These are phyloP conservation scores for sorghum (Sorghum bicolor) DNA, from an alignment of 176 grass and related monocot genomes.

Conservation along the genomic window Sorghum_bicolor_NCBIv3 NC_012875.2:58443001-58443500, in stretches of 20 bases:
- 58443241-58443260: background rate
- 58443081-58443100: background rate
- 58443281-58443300: background rate
- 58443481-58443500: slow-evolving; percentile 8
- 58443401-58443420: background rate
- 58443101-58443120: background rate
- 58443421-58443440: background rate
- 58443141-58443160: background rate
- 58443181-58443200: slow-evolving; percentile 4
- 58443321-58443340: background rate
- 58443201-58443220: background rate
- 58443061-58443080: background rate
- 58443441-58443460: background rate
- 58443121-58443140: background rate
- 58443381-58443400: background rate
- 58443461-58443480: background rate
- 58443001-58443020: background rate
- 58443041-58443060: slow-evolving; percentile 13
- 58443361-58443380: background rate
- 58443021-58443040: background rate
- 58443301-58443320: background rate
- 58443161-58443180: background rate
- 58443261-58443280: background rate
- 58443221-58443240: background rate
- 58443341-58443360: background rate